Evolutionary conservation across 208 protist species (phyloP), one percentile per base, ranked within the genome.

Genomic region (Vickermania spadyakhi): DNA sequence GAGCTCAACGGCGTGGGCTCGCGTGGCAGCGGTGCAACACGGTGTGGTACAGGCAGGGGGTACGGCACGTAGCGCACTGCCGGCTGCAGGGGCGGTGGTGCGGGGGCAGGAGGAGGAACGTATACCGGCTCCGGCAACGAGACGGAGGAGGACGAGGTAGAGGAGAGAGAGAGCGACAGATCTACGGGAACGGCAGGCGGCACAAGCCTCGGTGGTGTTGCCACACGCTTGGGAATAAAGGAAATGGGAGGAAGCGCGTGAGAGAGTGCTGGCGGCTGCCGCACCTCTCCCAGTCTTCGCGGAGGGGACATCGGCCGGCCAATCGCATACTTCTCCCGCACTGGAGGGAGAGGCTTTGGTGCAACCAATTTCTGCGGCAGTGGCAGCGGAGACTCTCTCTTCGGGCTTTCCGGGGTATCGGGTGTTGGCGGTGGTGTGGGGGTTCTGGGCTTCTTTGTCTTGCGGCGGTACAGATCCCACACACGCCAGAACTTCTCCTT

Each of bases 401-500:
- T 18, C 36, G 18, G 11, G 11, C 18, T 45, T 45, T 18, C 18
- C 18, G 36, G 36, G 36, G 36, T 7, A 45, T n/a, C 18, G 11
- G 36, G 36, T n/a, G 36, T 45, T n/a, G 7, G 11, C 36, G 36
- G 36, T 45, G 36, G 7, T 45, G 7, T 45, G 18, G 36, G 36
- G 36, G 36, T 45, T 45, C 11, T 7, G 7, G 36, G 36, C 36
- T 18, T 7, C 11, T 7, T 7, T 18, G 7, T 45, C 36, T 45
- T 45, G 7, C 36, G 7, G 18, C 36, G 36, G 18, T 45, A 45
- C 11, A 45, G 36, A 18, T 45, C 36, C 36, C 36, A 45, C 36
- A 45, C 36, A n/a, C 36, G 36, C 36, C 36, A 45, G 36, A 45
- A 45, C 36, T 45, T 45, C 36, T 45, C 36, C 36, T 45, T 45